Evolutionary conservation across 164 flowering plant species (phyloP), one percentile per base, ranked within the genome.

Genomic region (Chimonanthus praecox): DNA sequence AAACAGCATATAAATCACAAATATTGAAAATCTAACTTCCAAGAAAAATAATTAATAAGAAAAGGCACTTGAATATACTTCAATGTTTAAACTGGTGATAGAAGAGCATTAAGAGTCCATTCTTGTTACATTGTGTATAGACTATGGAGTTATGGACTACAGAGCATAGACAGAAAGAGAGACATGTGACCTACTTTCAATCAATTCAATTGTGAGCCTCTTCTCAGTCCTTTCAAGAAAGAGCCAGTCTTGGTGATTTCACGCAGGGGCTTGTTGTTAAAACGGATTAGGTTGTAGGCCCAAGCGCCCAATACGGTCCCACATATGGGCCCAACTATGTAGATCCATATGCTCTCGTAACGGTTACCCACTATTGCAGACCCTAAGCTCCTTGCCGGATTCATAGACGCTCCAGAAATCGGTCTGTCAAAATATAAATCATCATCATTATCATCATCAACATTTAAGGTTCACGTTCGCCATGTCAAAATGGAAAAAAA

Each of bases 381-480:
- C 9, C 98, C 98, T 77, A 94, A 70, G 74, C 90, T 92, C 84
- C 99, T 87, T 20, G 97, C 98, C n/a, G 99, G 99, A 62, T 94
- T 94, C 99, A 94, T 92, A 13, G 99, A 94, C 69, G 96, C 94
- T 49, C 99, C 99, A 5, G 98, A 78, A 7, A 90, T 84, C 15
- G 92, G 86, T 81, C 99, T 94, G 89, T 67, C 72, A 58, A 48
- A 3, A 71, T 58, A 62, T 13, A 49, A 49, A 72, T 3, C 11
- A 0, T 33, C 8, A n/a, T 0, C 0, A n/a, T 54, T 54, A 54
- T 54, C 16, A 54, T 13, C 5, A 54, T 54, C 33, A 33, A n/a
- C 60, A 54, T 54, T 5, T 54, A n/a, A 54, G 16, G 33, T 20
- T 20, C 21, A 20, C 21, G 10, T 10, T 54, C 51, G 8, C 7